Evolutionary conservation across 495 filamentous ascomycete genomes (phyloP), one percentile per base, ranked within the genome.

Genomic region (Xylaria nigripes): DNA sequence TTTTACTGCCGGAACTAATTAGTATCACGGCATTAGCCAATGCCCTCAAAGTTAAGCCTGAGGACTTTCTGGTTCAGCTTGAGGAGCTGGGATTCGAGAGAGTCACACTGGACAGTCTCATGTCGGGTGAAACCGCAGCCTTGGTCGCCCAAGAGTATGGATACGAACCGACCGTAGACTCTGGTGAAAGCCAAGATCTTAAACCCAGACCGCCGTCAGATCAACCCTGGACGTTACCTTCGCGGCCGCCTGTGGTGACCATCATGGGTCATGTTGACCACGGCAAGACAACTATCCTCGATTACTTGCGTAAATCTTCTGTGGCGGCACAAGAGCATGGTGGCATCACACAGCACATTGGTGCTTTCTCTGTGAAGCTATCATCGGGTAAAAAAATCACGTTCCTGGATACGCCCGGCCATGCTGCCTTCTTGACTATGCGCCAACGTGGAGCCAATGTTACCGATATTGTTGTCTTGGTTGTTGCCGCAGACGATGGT

Each of bases 181-280:
- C 68, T 1, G 80, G 76, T 19, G 78, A 78, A 34, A 74, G 78
- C 2, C 75, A 84, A 47, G 90, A 98, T 63, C 71, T 99, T 12
- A 76, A 79, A 57, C 79, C 90, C n/a, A 71, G 80, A 6, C 86
- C 87, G 0, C 74, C 80, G 13, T 76, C 82, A 6, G 83, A 87
- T 60, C 90, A 96, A 61, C 79, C 77, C 24, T 85, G 86, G 1
- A 54, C 68, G 6, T 67, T 95, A 40, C 90, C 90, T 1, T 61
- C 73, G 6, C 80, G 94, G 38, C 92, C 94, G 7, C 94, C 94
- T 5, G 87, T 99, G 13, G 93, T 99, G 38, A 99, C 94, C 13
- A 97, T 99, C 65, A 99, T 99, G 94, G 94, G 94, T 6, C 94
- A 99, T 59, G 94, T 99, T 60, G 94, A 99, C 65, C 94, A 99